Percentiles rank a stretch among this genome's conserved stretches.
Evolutionary conservation across 1,284 basidiomycete species (phyloP).

Genomic region (Quambalaria eucalypti): DNA sequence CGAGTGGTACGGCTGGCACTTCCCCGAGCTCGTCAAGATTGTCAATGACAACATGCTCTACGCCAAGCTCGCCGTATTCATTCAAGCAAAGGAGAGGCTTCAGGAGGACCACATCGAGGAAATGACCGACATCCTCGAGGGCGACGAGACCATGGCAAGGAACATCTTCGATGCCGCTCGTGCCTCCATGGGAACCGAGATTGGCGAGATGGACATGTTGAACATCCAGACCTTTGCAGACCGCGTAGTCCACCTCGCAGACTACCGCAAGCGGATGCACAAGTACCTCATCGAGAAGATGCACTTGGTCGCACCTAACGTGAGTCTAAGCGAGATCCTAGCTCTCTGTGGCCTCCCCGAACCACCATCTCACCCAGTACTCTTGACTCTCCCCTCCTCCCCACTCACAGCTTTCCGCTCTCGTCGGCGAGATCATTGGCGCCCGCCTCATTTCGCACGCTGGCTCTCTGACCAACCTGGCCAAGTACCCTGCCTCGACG

Average conservation of each 20-base stretch:
- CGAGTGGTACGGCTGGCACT: constrained; percentile 99
- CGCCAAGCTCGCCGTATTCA: constrained; percentile 74
- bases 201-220: constrained; percentile 87
- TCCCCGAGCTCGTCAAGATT: constrained; percentile 89
- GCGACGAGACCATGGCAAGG: constrained; percentile 76
- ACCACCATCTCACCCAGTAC: too few relatives aligned
- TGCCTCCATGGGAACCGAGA: constrained; percentile 87
- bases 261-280: constrained; percentile 86
- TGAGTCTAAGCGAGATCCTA: too few relatives aligned
- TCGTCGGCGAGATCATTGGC: constrained; percentile 68
- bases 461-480: constrained; percentile 82
- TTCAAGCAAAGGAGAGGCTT: constrained; percentile 68
- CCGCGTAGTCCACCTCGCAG: constrained; percentile 80
- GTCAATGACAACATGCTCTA: constrained; percentile 94
- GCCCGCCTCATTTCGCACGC: constrained; percentile 93
- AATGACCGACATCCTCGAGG: constrained; percentile 71
- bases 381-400: not conserved
- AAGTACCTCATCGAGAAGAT: constrained; percentile 92
- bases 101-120: constrained; percentile 66
- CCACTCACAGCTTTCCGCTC: not conserved
- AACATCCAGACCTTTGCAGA: constrained; percentile 90
- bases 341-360: too few relatives aligned
- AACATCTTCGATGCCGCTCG: constrained; percentile 90
- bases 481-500: constrained; percentile 94
- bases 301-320: constrained; percentile 90